These are phyloP conservation scores for Vicia faba DNA, from an alignment of 306 rosid species.

Conservation along the genomic window DNA sequence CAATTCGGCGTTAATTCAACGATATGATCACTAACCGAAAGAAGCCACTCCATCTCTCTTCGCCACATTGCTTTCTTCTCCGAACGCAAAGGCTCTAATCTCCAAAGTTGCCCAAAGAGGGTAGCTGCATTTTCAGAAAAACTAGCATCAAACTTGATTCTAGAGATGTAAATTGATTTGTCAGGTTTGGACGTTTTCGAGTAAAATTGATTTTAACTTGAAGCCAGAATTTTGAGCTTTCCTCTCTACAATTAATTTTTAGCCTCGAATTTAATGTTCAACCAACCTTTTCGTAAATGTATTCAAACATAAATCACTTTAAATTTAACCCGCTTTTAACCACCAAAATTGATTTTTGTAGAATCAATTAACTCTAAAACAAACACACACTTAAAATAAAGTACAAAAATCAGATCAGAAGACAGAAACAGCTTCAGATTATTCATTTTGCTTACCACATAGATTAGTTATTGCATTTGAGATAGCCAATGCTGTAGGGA, in stretches of 20 bases:
- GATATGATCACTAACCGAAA: constrained; percentile 82
- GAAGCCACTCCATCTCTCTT: constrained; percentile 87
- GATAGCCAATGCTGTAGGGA: constrained; percentile 78
- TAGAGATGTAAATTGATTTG: background rate
- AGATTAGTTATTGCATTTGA: constrained; percentile 94
- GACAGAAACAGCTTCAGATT: background rate
- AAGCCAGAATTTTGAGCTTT: background rate
- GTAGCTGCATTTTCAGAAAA: constrained; percentile 55
- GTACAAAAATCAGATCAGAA: constrained; percentile 18
- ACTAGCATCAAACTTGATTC: background rate
- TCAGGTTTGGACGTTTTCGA: background rate
- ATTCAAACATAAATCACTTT: background rate
- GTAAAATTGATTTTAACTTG: background rate
- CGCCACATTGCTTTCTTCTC: constrained; percentile 85
- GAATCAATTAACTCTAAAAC: background rate
- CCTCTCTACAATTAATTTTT: background rate
- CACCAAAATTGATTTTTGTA: too few relatives aligned
- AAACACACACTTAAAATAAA: background rate
- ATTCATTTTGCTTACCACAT: constrained; percentile 58
- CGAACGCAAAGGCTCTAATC: constrained; percentile 65
- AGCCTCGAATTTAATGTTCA: background rate
- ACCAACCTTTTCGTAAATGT: background rate
- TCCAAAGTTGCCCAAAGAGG: constrained; percentile 87
- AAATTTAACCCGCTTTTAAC: background rate
- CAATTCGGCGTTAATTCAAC: constrained; percentile 76